Evolutionary conservation across 2,329 filamentous ascomycete species (phyloP), one percentile per base, ranked within the genome.

Genomic region (Mycosphaerella sp.): DNA sequence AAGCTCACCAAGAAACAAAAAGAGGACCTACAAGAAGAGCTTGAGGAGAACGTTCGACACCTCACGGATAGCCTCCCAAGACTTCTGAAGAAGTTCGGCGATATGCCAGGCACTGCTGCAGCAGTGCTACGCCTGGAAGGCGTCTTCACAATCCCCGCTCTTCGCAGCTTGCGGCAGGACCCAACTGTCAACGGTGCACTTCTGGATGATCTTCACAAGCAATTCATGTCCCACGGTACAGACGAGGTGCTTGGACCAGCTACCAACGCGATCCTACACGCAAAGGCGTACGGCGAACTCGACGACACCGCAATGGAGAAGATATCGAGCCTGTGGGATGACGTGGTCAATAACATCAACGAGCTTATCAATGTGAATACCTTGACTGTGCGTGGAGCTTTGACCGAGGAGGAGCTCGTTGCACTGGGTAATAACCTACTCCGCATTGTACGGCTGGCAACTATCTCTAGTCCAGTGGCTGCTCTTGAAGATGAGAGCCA

Each of bases 181-280:
- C 83, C 89, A 0, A 84, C 86, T 1, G 85, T 84, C 1, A 95
- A 95, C 66, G 82, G 85, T 6, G 83, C 85, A 21, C 75, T 97
- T 31, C 76, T 98, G 1, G 90, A 95, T 62, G 91, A 96, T 65
- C 89, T 97, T 63, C 90, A 88, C 69, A 89, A 89, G 54, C 93
- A 98, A 64, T 97, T 98, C 73, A 84, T 87, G 64, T 84, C 89
- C n/a, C 93, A 98, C 67, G 87, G 88, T 42, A 89, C 95, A 65
- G 86, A 88, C 63, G 81, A 82, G 52, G 91, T 97, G 14, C 78
- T 98, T 44, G 83, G 83, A 9, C 91, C 96, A 70, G 92, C 90
- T 11, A 86, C 87, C 29, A 79, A 83, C 21, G 88, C 91, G 4
- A 81, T 98, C 38, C 74, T 95, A 32, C 89, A 95, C 67, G 90